phyloP scores from a whole-genome alignment of 768 basidiomycete species.

The Cyclocybe aegerita region DNA sequence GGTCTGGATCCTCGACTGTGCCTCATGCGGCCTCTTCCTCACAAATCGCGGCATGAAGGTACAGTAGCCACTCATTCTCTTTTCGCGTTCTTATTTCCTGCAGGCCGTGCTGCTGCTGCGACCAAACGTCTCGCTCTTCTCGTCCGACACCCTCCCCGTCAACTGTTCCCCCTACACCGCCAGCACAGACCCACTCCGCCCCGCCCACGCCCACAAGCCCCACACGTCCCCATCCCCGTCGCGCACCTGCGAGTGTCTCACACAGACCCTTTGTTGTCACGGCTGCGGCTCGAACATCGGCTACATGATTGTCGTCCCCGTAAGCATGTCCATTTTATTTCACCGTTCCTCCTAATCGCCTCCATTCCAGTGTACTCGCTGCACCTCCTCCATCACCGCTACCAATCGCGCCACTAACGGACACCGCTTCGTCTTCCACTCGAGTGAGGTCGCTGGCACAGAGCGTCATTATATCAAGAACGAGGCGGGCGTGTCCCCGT shows the following conservation, averaged over 20 bases:
- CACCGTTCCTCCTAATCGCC: slow-evolving; percentile 2
- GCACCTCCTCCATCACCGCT: slow-evolving; percentile 67
- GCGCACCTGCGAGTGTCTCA: slow-evolving; percentile 84
- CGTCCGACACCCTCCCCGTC: slow-evolving; percentile 75
- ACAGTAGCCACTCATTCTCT: not conserved
- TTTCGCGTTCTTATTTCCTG: slow-evolving; percentile 6
- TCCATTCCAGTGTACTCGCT: slow-evolving; percentile 55
- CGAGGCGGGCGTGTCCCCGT: slow-evolving; percentile 61
- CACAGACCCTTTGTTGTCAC: slow-evolving; percentile 79
- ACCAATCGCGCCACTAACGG: slow-evolving; percentile 78
- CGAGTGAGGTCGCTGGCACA: slow-evolving; percentile 58
- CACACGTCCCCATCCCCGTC: slow-evolving; percentile 26
- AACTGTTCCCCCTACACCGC: slow-evolving; percentile 72
- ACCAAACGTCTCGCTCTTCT: slow-evolving; percentile 80
- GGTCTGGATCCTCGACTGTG: slow-evolving; percentile 83
- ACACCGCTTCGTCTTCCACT: slow-evolving; percentile 87
- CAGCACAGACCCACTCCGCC: slow-evolving; percentile 41
- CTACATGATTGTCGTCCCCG: slow-evolving; percentile 78
- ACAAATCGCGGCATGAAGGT: slow-evolving; percentile 89
- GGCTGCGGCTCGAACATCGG: slow-evolving; percentile 75
- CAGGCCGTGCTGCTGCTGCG: slow-evolving; percentile 83
- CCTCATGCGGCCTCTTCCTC: slow-evolving; percentile 67
- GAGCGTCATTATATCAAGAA: slow-evolving; percentile 63
- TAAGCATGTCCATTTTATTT: slow-evolving; percentile 19
- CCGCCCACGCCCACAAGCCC: slow-evolving; percentile 23